Base-by-base conservation (phyloP, 1,284 basidiomycete species). In the Cutaneotrichosporon sp. region DNA sequence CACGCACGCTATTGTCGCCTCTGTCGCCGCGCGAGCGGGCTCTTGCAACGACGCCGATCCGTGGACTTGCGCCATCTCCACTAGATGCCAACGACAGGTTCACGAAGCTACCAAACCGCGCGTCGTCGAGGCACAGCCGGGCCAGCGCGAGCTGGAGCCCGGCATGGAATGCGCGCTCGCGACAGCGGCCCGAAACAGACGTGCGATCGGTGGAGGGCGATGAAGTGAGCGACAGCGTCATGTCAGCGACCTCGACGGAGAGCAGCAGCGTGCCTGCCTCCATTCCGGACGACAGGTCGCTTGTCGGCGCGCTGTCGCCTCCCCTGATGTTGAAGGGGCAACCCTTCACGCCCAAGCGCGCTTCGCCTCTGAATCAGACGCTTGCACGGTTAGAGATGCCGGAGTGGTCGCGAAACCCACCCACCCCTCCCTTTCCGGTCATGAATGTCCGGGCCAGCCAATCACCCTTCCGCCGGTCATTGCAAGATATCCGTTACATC, bases 71-170 rank as follows among this genome's bases (percentile, higher is more conserved):
- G 26, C 9, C 47, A 3, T 42, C 47, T 1, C 29, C 50, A 6
- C 14, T 51, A 3, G 48, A 49, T 33, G 26, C 35, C 33, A 59
- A 64, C 10, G 71, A 73, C 49, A 52, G 58, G 20, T 73, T 71
- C 59, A 73, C 71, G 5, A 55, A 58, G 17, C 38, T 73, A 4
- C 71, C 71, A 1, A 51, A 45, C 12, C 62, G 68, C 4, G 64
- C 65, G 11, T 6, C 68, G 60, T 12, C 26, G 25, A 16, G 37
- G 25, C 19, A n/a, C 43, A 68, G 19, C 43, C 56, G 66, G 17
- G 42, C 62, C 5, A n/a, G n/a, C n/a, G n/a, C n/a, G n/a, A 65
- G 61, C 41, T 61, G 47, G 50, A 56, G 55, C 41, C 16, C 38
- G n/a, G 52, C 54, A 31, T 49, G 53, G 54, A 37, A 55, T 44